These are phyloP conservation scores for Glycine latifolia DNA, from an alignment of 306 rosid species.

Conservation along the genomic window DNA sequence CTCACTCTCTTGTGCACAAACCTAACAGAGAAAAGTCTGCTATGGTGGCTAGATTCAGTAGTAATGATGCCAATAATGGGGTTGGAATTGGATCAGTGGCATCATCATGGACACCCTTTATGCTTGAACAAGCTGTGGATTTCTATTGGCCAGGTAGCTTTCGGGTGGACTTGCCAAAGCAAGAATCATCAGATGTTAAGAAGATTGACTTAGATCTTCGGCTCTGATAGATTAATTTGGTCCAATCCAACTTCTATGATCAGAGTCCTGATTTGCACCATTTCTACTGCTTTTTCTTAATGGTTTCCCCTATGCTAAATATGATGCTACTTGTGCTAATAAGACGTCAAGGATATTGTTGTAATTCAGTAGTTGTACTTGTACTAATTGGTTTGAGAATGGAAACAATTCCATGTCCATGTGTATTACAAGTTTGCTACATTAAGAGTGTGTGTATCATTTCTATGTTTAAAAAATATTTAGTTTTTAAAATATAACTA, in stretches of 20 bases:
- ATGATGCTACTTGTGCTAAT: conserved; percentile 19
- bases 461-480: neutral
- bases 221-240: conserved; percentile 46
- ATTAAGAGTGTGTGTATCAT: neutral
- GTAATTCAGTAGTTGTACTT: neutral
- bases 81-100: conserved; percentile 37
- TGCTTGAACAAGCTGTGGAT: conserved; percentile 59
- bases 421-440: neutral
- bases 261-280: neutral
- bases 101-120: conserved; percentile 58
- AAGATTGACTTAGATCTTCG: conserved; percentile 71
- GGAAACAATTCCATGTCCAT: neutral
- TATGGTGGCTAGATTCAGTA: conserved; percentile 51
- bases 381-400: conserved; percentile 4
- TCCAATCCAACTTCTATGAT: neutral
- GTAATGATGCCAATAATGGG: conserved; percentile 28
- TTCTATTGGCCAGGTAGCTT: conserved; percentile 77
- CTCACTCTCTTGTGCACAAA: conserved; percentile 71
- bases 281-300: conserved; percentile 12
- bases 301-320: neutral
- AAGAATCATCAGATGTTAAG: conserved; percentile 51
- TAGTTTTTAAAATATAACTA: neutral
- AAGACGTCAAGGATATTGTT: conserved; percentile 31
- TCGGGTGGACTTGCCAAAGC: conserved; percentile 48
- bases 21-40: conserved; percentile 53